These are phyloP conservation scores for Escallonia herrerae DNA, from an alignment of 129 eudicot genomes.

Conservation along the genomic window DNA sequence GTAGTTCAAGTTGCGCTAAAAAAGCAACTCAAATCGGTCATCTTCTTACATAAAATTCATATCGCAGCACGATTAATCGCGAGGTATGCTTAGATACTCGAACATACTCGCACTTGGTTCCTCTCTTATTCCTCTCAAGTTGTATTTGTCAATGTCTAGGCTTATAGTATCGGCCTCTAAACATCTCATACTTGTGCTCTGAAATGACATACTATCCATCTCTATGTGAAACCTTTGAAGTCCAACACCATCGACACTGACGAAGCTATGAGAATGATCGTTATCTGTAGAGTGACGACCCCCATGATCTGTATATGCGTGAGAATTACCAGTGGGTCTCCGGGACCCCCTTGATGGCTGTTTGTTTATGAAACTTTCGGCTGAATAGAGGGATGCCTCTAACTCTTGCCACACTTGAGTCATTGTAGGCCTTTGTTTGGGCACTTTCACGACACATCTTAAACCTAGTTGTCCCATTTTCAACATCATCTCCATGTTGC, in stretches of 20 bases:
- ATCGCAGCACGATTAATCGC: slow-evolving; percentile 14
- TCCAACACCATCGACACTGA: slow-evolving; percentile 50
- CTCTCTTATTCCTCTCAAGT: slow-evolving; percentile 15
- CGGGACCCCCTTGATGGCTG: slow-evolving; percentile 8
- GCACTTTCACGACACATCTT: slow-evolving; percentile 60
- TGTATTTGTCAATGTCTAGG: slow-evolving; percentile 23
- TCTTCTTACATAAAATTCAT: background rate
- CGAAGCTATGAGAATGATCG: slow-evolving; percentile 32
- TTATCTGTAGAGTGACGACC: slow-evolving; percentile 7
- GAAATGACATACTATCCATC: slow-evolving; percentile 50
- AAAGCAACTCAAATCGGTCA: background rate
- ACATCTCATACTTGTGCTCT: slow-evolving; percentile 49
- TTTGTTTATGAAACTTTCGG: slow-evolving; percentile 14
- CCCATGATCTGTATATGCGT: slow-evolving; percentile 8
- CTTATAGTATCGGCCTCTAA: slow-evolving; percentile 43
- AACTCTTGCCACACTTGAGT: slow-evolving; percentile 62
- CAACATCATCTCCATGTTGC: slow-evolving; percentile 66
- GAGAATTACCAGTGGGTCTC: background rate
- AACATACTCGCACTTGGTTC: slow-evolving; percentile 29
- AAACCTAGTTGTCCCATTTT: slow-evolving; percentile 75
- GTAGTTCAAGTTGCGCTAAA: background rate
- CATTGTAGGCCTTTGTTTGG: slow-evolving; percentile 83
- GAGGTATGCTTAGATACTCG: slow-evolving; percentile 30
- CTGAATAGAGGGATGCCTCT: slow-evolving; percentile 45
- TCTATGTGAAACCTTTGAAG: slow-evolving; percentile 59